These are phyloP conservation scores for Hortaea werneckii DNA, from an alignment of 2,329 filamentous ascomycete species.

Conservation along the genomic window DNA sequence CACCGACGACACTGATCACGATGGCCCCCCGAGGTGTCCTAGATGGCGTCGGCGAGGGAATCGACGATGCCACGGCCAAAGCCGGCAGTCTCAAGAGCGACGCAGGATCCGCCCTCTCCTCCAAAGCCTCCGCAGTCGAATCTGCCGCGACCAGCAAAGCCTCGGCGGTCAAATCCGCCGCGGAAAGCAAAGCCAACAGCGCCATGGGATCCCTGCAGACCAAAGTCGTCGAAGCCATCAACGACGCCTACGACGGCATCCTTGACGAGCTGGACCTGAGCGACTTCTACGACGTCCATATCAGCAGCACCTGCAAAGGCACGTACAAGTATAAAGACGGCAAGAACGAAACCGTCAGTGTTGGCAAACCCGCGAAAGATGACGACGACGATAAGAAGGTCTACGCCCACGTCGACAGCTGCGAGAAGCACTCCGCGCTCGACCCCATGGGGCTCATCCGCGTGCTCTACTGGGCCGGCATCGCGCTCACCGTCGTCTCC, in stretches of 20 bases:
- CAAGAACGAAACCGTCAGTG: constrained; percentile 32
- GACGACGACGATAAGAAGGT: constrained; percentile 28
- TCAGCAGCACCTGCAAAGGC: constrained; percentile 49
- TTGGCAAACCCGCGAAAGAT: constrained; percentile 2
- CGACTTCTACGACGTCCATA: constrained; percentile 52
- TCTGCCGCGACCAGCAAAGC: constrained; percentile 10
- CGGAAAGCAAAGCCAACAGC: constrained; percentile 13
- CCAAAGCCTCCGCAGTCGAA: constrained; percentile 14
- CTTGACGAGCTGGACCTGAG: constrained; percentile 42
- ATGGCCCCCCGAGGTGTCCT: constrained; percentile 15
- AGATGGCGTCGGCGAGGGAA: constrained; percentile 18
- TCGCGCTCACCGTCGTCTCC: constrained; percentile 31
- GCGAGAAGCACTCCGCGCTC: constrained; percentile 43
- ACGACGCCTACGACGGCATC: constrained; percentile 28
- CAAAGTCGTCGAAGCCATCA: constrained; percentile 32
- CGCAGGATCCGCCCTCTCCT: constrained; percentile 8
- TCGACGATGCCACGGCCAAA: constrained; percentile 1
- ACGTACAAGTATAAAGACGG: constrained; percentile 32
- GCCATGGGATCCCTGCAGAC: constrained; percentile 26
- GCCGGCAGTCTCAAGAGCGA: constrained; percentile 1
- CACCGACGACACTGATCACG: constrained; percentile 13
- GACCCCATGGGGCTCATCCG: constrained; percentile 51
- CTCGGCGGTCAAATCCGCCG: constrained; percentile 14
- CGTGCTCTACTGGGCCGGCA: constrained; percentile 47
- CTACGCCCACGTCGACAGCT: constrained; percentile 41